Evolutionary conservation across 1,284 basidiomycete genomes (phyloP).

Genomic region (Ganoderma lucidum): DNA sequence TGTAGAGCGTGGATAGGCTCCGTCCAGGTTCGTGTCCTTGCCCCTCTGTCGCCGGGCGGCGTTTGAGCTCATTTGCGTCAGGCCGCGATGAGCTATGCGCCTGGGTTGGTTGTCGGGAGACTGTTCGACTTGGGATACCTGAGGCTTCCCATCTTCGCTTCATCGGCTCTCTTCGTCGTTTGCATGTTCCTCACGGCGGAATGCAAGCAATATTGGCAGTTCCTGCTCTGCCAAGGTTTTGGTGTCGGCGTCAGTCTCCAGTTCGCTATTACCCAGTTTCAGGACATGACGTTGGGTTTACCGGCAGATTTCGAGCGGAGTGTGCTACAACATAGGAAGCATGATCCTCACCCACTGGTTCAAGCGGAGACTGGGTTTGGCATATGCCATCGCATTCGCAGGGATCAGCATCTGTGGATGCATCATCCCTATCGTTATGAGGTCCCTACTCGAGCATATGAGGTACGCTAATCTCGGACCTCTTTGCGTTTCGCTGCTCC

Average conservation of each 20-base stretch:
- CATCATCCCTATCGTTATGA: constrained; percentile 49
- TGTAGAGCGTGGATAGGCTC: constrained; percentile 1
- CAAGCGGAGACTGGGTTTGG: constrained; percentile 46
- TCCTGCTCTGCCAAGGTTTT: constrained; percentile 57
- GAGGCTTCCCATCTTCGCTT: constrained; percentile 45
- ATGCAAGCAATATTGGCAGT: constrained; percentile 59
- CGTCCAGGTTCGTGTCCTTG: background rate
- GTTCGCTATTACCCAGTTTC: too few relatives aligned
- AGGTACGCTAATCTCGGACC: constrained; percentile 33
- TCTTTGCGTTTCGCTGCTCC: background rate
- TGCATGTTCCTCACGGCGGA: constrained; percentile 57
- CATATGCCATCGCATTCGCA: constrained; percentile 46
- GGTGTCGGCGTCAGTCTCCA: constrained; percentile 45
- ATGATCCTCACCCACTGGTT: constrained; percentile 51
- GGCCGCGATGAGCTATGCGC: background rate
- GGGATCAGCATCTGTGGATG: constrained; percentile 53
- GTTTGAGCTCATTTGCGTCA: background rate
- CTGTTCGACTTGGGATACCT: constrained; percentile 61
- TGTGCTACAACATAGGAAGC: background rate
- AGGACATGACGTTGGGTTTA: background rate
- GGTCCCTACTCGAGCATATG: constrained; percentile 45
- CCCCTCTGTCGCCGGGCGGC: background rate
- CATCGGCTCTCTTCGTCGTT: constrained; percentile 44
- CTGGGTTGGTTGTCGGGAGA: constrained; percentile 42
- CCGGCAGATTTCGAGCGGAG: background rate